Conservation (phyloP, 345 rosid genomes). For the Eucalyptus tenuipes region DNA sequence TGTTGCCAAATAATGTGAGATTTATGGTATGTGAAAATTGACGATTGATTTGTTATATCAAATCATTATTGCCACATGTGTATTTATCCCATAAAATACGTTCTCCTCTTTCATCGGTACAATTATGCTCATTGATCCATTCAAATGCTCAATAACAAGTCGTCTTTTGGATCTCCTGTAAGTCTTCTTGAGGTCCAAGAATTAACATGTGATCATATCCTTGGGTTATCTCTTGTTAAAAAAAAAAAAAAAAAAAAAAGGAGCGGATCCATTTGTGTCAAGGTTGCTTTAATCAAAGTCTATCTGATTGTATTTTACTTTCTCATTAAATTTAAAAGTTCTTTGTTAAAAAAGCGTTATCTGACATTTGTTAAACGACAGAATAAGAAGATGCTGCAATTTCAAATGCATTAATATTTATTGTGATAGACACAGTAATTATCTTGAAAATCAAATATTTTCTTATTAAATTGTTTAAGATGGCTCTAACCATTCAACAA, state of each 20-base stretch:
- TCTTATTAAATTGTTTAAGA: too few species aligned
- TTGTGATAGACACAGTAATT: not conserved
- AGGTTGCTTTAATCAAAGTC: not conserved
- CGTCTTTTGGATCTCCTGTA: not conserved
- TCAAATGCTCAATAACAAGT: not conserved
- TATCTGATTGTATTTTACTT: not conserved
- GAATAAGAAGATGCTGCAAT: not conserved
- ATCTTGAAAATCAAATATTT: not conserved
- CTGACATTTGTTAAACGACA: not conserved
- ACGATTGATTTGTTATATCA: not conserved
- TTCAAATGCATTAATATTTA: not conserved
- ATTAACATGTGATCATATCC: not conserved
- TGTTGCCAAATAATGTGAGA: not conserved
- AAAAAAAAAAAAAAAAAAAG: too few species aligned
- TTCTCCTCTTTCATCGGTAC: not conserved
- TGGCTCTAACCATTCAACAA: not conserved
- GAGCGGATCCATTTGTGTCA: not conserved
- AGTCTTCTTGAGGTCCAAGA: not conserved
- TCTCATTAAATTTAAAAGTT: not conserved
- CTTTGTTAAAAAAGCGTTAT: accelerated
- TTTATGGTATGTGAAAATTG: not conserved
- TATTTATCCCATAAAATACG: not conserved
- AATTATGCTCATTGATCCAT: not conserved
- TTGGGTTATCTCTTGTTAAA: not conserved
- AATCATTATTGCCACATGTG: accelerated